A percentile compares a stretch with the other conserved stretches of the same genome.
Conservation (phyloP, 2,329 filamentous ascomycete species). For the Pseudogymnoascus verrucosus region DNA sequence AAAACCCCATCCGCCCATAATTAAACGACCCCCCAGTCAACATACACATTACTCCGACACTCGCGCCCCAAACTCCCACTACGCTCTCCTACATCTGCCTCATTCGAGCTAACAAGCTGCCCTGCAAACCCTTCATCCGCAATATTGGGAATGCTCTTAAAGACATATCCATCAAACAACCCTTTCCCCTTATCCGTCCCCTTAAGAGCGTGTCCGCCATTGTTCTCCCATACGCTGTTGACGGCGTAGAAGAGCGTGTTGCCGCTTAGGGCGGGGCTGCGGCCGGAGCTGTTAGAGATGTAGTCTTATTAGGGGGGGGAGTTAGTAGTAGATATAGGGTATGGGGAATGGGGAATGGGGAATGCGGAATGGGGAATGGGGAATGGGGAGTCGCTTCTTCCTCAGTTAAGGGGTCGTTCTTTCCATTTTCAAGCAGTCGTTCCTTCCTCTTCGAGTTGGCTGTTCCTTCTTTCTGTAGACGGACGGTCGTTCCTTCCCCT, state of each 20-base stretch:
- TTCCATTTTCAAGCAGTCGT: no score
- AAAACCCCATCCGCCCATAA: conserved; percentile 21
- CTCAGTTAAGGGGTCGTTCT: no score
- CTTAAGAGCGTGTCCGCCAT: conserved; percentile 38
- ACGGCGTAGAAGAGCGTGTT: conserved; percentile 31
- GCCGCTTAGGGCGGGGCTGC: conserved; percentile 33
- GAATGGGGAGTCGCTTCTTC: no score
- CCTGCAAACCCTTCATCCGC: conserved; percentile 1
- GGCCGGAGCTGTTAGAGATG: conserved; percentile 35
- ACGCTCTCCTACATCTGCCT: conserved; percentile 7
- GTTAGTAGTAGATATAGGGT: not conserved
- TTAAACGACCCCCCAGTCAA: conserved; percentile 22
- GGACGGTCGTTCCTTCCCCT: no score
- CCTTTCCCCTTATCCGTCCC: conserved; percentile 24
- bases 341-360: no score
- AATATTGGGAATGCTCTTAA: conserved; percentile 30
- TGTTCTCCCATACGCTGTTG: conserved; percentile 34
- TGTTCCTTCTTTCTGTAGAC: no score
- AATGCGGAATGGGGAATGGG: not conserved
- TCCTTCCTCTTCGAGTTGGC: no score
- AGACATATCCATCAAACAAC: conserved; percentile 38
- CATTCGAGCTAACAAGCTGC: conserved; percentile 14
- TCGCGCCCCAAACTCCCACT: not conserved
- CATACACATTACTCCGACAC: not conserved
- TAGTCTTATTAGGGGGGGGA: conserved; percentile 30